Percentiles rank a stretch among this genome's conserved stretches.
These are phyloP conservation scores for Cenococcum geophilum DNA, from an alignment of 495 filamentous ascomycete species.

Conservation along the genomic window DNA sequence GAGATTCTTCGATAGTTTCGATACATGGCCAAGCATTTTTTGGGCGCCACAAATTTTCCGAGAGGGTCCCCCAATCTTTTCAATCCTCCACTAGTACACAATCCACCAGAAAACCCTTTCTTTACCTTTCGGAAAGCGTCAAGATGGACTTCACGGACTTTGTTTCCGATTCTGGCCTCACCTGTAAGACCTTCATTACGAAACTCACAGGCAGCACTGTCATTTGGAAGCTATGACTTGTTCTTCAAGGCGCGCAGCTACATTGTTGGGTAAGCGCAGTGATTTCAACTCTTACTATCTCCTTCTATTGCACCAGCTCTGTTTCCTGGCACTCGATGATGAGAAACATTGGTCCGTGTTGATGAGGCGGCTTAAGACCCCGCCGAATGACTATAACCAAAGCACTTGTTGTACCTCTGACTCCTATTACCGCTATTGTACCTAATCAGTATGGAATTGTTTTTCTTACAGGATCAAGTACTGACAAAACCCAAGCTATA, in stretches of 20 bases:
- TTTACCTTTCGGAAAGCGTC: constrained; percentile 27
- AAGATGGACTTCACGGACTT: constrained; percentile 97
- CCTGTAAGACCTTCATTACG: constrained; percentile 52
- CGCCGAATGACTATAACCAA: constrained; percentile 79
- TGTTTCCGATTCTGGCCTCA: constrained; percentile 75
- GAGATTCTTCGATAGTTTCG: too few relatives aligned
- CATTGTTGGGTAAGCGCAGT: constrained; percentile 70
- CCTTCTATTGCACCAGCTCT: constrained; percentile 19
- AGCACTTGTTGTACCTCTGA: constrained; percentile 83
- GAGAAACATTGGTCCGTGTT: constrained; percentile 98
- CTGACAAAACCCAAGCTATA: constrained; percentile 50
- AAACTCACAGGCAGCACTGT: constrained; percentile 6
- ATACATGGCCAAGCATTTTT: not conserved
- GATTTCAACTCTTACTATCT: constrained; percentile 3
- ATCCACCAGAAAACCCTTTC: constrained; percentile 2
- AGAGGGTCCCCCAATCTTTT: not conserved
- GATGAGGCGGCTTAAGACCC: constrained; percentile 97
- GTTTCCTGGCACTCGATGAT: constrained; percentile 50
- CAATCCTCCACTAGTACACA: not conserved
- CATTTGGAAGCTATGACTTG: constrained; percentile 1
- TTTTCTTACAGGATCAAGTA: not conserved
- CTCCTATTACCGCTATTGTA: constrained; percentile 30
- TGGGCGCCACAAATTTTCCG: constrained; percentile 6
- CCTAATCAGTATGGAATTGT: constrained; percentile 11
- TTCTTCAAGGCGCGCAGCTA: constrained; percentile 70